Evolutionary conservation across 805 yeast genomes (phyloP).

Genomic region (Lachancea quebecensis): DNA sequence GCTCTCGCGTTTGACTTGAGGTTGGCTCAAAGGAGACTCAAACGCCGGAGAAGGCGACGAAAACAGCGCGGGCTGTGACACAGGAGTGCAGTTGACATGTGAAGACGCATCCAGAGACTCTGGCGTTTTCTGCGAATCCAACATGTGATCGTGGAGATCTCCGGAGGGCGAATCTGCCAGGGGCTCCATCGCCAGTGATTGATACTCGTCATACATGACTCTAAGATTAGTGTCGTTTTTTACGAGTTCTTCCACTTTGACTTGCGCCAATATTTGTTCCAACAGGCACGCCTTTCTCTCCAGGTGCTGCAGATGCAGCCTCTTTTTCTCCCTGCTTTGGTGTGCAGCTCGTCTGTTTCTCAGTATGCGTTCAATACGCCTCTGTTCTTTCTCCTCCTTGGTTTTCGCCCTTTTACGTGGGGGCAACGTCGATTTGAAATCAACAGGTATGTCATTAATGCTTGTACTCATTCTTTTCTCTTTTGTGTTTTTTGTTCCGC

Average conservation of each 20-base stretch:
- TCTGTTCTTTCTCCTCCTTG: conserved; percentile 93
- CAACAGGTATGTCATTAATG: conserved; percentile 30
- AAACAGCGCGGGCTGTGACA: neutral
- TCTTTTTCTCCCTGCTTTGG: conserved; percentile 93
- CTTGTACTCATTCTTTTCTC: neutral
- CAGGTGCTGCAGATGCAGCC: conserved; percentile 80
- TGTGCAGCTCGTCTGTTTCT: conserved; percentile 97
- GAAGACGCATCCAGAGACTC: neutral
- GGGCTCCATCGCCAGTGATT: conserved; percentile 1
- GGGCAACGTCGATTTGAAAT: conserved; percentile 55
- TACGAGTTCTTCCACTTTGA: conserved; percentile 18
- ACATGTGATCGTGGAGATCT: neutral
- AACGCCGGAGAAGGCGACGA: neutral
- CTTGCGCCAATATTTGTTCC: conserved; percentile 21
- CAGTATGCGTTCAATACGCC: conserved; percentile 85
- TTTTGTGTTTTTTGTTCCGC: conserved; percentile 3
- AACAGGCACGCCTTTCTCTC: conserved; percentile 42
- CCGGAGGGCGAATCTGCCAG: neutral
- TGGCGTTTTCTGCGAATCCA: neutral
- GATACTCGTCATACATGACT: conserved; percentile 6
- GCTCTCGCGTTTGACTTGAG: neutral
- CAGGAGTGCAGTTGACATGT: neutral
- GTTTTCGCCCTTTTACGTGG: conserved; percentile 97
- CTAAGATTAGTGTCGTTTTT: conserved; percentile 10
- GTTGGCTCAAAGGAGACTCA: conserved; percentile 1